Evolutionary conservation across 352 stramenopile species (phyloP), one percentile per base, ranked within the genome.

Genomic region (Phytophthora litchii): DNA sequence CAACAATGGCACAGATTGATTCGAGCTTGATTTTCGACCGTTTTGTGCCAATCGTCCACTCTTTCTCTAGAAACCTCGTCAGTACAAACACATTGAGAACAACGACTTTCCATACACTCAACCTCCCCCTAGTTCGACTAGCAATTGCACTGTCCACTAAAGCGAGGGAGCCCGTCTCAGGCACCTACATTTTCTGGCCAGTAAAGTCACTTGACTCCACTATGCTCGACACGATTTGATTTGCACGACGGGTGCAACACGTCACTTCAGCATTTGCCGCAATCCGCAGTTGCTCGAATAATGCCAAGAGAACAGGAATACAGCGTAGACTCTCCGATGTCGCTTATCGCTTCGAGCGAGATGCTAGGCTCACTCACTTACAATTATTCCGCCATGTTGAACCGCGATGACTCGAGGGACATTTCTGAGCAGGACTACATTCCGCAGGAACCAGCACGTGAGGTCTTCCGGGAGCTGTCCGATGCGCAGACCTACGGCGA

Each of bases 291-390:
- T 51, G 50, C 35, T 12, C 20, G 14, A 42, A 54, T 9, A 47
- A 63, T 63, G 52, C 52, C 44, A 17, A 38, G 53, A 6, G 31
- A 54, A 23, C 51, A 58, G 6, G 32, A 64, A 2, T 27, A 25
- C 16, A 47, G 47, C 35, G 35, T 54, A 31, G 53, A 70, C 23
- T 68, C 50, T 35, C 45, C 60, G 7, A 45, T 35, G 10, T 74
- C 65, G 36, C 43, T 70, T 20, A 50, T 74, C 31, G 44, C 60
- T 17, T 71, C 66, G 29, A 64, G 49, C 45, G 61, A 74, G 47
- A 68, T 74, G 61, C 52, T 72, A 29, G 51, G 45, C 50, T 68
- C 66, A 7, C 61, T 61, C 44, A 69, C 60, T 55, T 69, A 59
- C 60, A 56, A 64, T 58, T 69, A 48, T 17, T 59, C 36, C 3